These are phyloP conservation scores for Colletotrichum viniferum DNA, from an alignment of 2,329 filamentous ascomycete genomes.

Conservation along the genomic window DNA sequence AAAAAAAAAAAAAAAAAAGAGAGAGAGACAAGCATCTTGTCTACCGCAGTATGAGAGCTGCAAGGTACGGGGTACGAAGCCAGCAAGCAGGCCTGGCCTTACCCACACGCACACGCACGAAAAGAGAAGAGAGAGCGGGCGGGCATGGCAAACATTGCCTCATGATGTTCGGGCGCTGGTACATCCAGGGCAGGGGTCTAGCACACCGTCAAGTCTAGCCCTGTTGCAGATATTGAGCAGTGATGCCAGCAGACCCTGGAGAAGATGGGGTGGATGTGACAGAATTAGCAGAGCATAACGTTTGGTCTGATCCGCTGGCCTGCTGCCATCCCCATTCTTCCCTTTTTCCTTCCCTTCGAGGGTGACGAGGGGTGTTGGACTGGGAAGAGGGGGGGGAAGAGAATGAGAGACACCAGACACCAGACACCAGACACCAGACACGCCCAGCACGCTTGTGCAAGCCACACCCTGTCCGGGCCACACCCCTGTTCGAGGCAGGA, in stretches of 20 bases:
- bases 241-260: conserved; percentile 25
- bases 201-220: conserved; percentile 41
- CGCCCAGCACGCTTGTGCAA: conserved; percentile 12
- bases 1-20: background rate
- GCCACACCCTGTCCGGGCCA: conserved; percentile 17
- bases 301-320: conserved; percentile 35
- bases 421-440: conserved; percentile 17
- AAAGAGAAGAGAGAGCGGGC: conserved; percentile 13
- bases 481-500: conserved; percentile 16
- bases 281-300: conserved; percentile 37
- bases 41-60: background rate
- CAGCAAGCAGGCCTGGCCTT: background rate
- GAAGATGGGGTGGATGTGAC: conserved; percentile 37
- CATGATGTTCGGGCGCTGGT: conserved; percentile 35
- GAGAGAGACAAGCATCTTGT: conserved; percentile 24
- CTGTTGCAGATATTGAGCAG: conserved; percentile 40
- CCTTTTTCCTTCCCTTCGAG: background rate
- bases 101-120: background rate
- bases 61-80: background rate
- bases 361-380: background rate
- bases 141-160: conserved; percentile 23
- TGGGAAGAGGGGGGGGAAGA: conserved; percentile 14
- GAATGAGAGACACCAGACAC: background rate
- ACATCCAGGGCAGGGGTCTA: conserved; percentile 39
- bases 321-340: conserved; percentile 28